A percentile compares a stretch with the other conserved stretches of the same genome.
These are phyloP conservation scores for Ormosia semicastrata DNA, from an alignment of 306 rosid species.

Conservation along the genomic window DNA sequence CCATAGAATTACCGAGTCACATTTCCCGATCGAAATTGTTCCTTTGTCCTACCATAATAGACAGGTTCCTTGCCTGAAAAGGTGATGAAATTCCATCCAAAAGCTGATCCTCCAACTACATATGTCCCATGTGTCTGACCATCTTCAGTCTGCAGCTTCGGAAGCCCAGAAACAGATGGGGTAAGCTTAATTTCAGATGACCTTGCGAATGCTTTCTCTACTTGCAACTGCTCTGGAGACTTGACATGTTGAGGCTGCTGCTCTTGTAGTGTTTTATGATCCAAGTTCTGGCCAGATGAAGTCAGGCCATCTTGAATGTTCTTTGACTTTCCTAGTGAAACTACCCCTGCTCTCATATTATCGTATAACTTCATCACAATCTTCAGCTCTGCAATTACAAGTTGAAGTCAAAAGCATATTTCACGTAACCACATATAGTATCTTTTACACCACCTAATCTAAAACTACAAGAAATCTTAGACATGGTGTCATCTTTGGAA, in stretches of 20 bases:
- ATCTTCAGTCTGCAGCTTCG: slow-evolving; percentile 49
- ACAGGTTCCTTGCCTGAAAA: slow-evolving; percentile 50
- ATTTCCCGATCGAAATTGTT: slow-evolving; percentile 47
- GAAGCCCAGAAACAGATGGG: slow-evolving; percentile 13
- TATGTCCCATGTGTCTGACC: slow-evolving; percentile 47
- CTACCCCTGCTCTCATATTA: slow-evolving; percentile 35
- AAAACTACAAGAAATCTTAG: not conserved
- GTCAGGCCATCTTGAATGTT: slow-evolving; percentile 33
- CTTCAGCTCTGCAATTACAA: slow-evolving; percentile 67
- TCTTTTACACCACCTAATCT: not conserved
- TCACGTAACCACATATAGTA: not conserved
- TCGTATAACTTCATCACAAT: slow-evolving; percentile 46
- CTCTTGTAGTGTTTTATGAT: slow-evolving; percentile 30
- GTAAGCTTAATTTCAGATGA: slow-evolving; percentile 35
- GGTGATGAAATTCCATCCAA: slow-evolving; percentile 88
- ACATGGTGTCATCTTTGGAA: not conserved
- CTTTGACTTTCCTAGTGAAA: slow-evolving; percentile 23
- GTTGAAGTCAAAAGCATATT: slow-evolving; percentile 9
- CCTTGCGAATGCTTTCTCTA: slow-evolving; percentile 27
- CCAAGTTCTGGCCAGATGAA: slow-evolving; percentile 14
- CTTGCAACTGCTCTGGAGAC: slow-evolving; percentile 33
- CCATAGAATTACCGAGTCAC: not conserved
- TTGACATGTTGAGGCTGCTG: slow-evolving; percentile 19
- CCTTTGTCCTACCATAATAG: slow-evolving; percentile 75
- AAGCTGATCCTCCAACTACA: slow-evolving; percentile 88